Evolutionary conservation across 257 asterid species (phyloP).

Genomic region (Lycium ferocissimum): DNA sequence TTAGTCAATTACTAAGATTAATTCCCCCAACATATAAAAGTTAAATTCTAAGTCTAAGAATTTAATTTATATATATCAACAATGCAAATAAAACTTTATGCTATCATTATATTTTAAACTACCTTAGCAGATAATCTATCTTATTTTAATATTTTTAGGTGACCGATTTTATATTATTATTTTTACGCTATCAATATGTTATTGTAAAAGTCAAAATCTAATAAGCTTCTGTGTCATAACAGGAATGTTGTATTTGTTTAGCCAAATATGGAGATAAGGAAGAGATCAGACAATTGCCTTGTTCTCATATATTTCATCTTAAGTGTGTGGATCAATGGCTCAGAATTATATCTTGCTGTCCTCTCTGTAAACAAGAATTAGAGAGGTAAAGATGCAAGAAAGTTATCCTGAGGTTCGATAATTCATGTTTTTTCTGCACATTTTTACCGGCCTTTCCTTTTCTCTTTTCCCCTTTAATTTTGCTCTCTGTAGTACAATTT

Average conservation of each 20-base stretch:
- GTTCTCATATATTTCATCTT: constrained; percentile 80
- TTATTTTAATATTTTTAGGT: no score
- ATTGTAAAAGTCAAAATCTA: background rate
- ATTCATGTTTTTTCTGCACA: background rate
- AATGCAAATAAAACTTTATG: background rate
- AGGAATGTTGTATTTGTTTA: constrained; percentile 96
- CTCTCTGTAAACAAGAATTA: constrained; percentile 57
- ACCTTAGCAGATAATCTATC: background rate
- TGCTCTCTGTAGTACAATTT: no score
- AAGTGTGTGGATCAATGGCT: constrained; percentile 98
- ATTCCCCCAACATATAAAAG: background rate
- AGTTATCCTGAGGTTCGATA: background rate
- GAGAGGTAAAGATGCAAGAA: constrained; percentile 37
- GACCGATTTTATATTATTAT: background rate
- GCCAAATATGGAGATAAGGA: constrained; percentile 81
- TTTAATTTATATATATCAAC: background rate
- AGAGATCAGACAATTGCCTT: constrained; percentile 85
- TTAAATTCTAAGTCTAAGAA: background rate
- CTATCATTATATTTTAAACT: background rate
- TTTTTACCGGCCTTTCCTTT: background rate
- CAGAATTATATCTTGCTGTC: constrained; percentile 77
- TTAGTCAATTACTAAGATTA: no score
- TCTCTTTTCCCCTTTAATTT: background rate
- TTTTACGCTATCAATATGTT: background rate
- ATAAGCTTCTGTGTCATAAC: constrained; percentile 26